These are phyloP conservation scores for Lentinula edodes DNA, from an alignment of 768 basidiomycete genomes.

Conservation along the genomic window DNA sequence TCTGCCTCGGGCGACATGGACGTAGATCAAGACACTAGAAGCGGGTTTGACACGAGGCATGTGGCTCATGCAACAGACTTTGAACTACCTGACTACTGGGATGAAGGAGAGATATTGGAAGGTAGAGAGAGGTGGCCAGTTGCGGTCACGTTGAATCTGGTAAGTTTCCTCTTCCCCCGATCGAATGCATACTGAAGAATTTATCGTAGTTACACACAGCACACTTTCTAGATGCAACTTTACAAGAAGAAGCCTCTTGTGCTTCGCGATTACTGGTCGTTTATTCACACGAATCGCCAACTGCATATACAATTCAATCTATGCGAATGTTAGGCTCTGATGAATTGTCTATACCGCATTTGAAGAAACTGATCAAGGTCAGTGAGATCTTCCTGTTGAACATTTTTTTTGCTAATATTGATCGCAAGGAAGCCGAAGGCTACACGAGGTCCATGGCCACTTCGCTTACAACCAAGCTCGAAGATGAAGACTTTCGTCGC, in stretches of 20 bases:
- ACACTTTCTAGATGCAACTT: constrained; percentile 72
- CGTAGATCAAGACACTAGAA: constrained; percentile 41
- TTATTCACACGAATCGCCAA: constrained; percentile 48
- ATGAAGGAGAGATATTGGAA: constrained; percentile 65
- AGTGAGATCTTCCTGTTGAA: constrained; percentile 7
- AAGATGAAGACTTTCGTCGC: constrained; percentile 56
- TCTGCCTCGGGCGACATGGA: constrained; percentile 44
- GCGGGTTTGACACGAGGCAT: constrained; percentile 54
- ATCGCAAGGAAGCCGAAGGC: constrained; percentile 56
- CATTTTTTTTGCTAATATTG: not conserved
- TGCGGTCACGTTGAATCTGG: constrained; percentile 72
- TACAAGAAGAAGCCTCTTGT: constrained; percentile 65
- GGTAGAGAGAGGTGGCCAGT: constrained; percentile 70
- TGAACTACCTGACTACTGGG: constrained; percentile 85
- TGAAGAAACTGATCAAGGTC: constrained; percentile 55
- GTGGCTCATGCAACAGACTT: constrained; percentile 63
- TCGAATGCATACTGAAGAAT: not conserved
- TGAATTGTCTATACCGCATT: constrained; percentile 41
- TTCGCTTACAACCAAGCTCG: constrained; percentile 58
- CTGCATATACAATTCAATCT: constrained; percentile 45
- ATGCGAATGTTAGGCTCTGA: constrained; percentile 62
- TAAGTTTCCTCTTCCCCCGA: constrained; percentile 28
- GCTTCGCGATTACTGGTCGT: constrained; percentile 56
- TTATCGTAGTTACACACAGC: constrained; percentile 42
- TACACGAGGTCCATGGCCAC: constrained; percentile 53